These are phyloP conservation scores for Steccherinum ochraceum DNA, from an alignment of 768 basidiomycete genomes.

Conservation along the genomic window DNA sequence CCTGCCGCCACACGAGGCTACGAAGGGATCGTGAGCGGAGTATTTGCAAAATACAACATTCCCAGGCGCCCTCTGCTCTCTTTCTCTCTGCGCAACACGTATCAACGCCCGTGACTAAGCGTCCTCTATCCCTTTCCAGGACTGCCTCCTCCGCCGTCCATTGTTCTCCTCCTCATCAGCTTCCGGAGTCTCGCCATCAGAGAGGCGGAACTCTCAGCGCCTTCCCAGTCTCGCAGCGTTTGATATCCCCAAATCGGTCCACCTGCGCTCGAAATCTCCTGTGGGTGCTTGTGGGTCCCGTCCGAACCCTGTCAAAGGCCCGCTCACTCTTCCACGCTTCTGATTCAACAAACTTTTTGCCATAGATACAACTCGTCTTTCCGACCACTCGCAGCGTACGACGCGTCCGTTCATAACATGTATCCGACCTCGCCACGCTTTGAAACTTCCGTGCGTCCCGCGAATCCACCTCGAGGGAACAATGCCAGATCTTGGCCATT, in stretches of 20 bases:
- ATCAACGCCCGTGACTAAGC: slow-evolving; percentile 2
- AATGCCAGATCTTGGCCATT: not conserved
- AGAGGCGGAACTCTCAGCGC: not conserved
- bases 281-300: slow-evolving; percentile 28
- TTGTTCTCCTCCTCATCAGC: not conserved
- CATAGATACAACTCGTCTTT: too few relatives aligned
- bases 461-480: not conserved
- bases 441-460: not conserved
- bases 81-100: not conserved
- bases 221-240: not conserved
- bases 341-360: too few relatives aligned
- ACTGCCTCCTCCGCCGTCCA: not conserved
- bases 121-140: not conserved
- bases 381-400: not conserved
- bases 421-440: too few relatives aligned
- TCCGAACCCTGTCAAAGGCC: not conserved
- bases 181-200: not conserved
- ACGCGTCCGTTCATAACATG: too few relatives aligned
- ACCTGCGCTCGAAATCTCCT: slow-evolving; percentile 1
- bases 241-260: slow-evolving; percentile 1
- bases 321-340: not conserved
- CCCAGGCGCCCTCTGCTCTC: not conserved
- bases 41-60: not conserved
- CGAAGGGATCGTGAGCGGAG: slow-evolving; percentile 6
- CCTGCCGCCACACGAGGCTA: slow-evolving; percentile 9